Percentiles rank a stretch among this genome's conserved stretches.
Conservation (phyloP, 352 stramenopile species). For the Nothophytophthora sp. region DNA sequence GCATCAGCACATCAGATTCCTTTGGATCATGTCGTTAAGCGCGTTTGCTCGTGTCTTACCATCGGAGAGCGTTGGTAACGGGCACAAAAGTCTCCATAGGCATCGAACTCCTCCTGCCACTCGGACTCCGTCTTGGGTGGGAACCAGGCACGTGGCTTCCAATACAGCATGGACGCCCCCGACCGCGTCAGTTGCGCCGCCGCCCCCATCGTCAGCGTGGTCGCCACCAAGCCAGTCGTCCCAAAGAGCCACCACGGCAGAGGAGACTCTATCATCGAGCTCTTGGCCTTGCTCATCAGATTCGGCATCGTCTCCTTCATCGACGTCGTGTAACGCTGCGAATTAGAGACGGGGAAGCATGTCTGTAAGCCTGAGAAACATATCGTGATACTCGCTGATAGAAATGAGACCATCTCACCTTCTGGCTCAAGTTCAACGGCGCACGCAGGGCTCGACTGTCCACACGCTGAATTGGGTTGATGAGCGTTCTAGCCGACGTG, state of each 20-base stretch:
- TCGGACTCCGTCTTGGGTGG: slow-evolving; percentile 87
- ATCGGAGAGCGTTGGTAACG: slow-evolving; percentile 90
- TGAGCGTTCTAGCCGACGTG: background rate
- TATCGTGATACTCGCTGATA: background rate
- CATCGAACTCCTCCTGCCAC: slow-evolving; percentile 93
- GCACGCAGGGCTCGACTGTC: background rate
- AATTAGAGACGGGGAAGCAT: background rate
- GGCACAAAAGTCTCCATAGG: slow-evolving; percentile 96
- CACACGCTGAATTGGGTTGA: background rate
- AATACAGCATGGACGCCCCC: slow-evolving; percentile 95
- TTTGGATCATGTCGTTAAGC: no score
- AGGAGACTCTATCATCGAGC: slow-evolving; percentile 41
- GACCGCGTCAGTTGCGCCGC: slow-evolving; percentile 95
- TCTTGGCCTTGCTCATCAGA: slow-evolving; percentile 30
- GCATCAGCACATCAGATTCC: no score
- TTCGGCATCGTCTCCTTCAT: slow-evolving; percentile 29
- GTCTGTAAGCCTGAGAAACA: background rate
- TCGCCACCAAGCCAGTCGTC: slow-evolving; percentile 88
- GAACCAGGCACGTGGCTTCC: slow-evolving; percentile 87
- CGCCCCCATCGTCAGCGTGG: slow-evolving; percentile 96
- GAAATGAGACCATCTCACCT: slow-evolving; percentile 3
- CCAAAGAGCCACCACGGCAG: slow-evolving; percentile 94
- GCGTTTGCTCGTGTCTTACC: slow-evolving; percentile 31
- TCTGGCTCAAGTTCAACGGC: slow-evolving; percentile 12
- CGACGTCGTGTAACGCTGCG: slow-evolving; percentile 27